Conservation (phyloP, 345 rosid genomes). For the Hypericum androsaemum region DNA sequence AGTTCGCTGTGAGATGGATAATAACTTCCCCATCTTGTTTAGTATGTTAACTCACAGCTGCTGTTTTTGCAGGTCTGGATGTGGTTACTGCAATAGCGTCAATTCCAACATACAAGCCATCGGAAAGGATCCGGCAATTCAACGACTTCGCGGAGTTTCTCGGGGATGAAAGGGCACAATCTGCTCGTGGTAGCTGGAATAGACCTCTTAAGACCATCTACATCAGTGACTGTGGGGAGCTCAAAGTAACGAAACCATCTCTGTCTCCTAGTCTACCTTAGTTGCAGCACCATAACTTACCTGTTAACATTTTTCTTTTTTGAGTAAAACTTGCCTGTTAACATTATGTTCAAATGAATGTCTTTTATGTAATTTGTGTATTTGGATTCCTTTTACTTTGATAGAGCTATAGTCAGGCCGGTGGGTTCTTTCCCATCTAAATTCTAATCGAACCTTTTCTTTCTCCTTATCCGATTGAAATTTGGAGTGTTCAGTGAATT, state of each 20-base stretch:
- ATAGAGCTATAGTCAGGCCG: too few species aligned
- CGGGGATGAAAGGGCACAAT: slow-evolving; percentile 83
- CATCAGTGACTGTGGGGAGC: slow-evolving; percentile 73
- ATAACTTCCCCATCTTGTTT: not conserved
- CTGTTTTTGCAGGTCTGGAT: slow-evolving; percentile 51
- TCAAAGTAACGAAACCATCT: slow-evolving; percentile 65
- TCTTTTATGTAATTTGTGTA: too few species aligned
- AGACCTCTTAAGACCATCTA: slow-evolving; percentile 67
- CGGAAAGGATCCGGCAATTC: slow-evolving; percentile 51
- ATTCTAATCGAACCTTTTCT: too few species aligned
- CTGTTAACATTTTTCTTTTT: too few species aligned
- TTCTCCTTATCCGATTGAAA: too few species aligned
- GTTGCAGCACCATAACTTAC: not conserved
- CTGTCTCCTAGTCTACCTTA: slow-evolving; percentile 60
- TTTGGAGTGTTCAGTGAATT: too few species aligned
- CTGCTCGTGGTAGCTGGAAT: slow-evolving; percentile 63
- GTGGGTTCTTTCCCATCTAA: too few species aligned
- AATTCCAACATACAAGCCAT: slow-evolving; percentile 66
- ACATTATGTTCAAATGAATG: too few species aligned
- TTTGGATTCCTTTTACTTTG: too few species aligned
- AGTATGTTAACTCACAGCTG: not conserved
- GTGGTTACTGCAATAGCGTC: slow-evolving; percentile 68
- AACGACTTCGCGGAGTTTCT: slow-evolving; percentile 67
- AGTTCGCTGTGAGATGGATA: too few species aligned
- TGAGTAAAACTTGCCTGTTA: too few species aligned